Conservation (phyloP, 2,329 filamentous ascomycete species). For the Talaromyces islandicus region DNA sequence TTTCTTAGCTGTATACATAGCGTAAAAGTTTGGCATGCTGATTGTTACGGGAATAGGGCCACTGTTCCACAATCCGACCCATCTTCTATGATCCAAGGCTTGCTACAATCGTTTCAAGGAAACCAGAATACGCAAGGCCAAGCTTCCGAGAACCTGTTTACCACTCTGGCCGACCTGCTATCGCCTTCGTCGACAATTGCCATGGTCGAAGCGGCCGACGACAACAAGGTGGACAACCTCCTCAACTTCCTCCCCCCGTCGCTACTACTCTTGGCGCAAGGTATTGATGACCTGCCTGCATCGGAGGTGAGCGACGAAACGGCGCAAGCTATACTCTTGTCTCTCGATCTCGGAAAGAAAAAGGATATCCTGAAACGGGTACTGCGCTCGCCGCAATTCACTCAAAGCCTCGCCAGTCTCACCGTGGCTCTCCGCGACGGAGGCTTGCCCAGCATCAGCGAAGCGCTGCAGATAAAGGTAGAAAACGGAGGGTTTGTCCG, state of each 20-base stretch:
- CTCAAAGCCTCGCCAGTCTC: conserved; percentile 76
- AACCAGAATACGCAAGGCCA: conserved; percentile 42
- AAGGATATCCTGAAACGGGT: conserved; percentile 74
- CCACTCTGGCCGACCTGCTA: conserved; percentile 80
- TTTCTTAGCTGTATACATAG: conserved; percentile 4
- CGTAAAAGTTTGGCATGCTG: conserved; percentile 10
- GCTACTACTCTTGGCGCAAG: conserved; percentile 70
- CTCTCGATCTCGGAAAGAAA: conserved; percentile 70
- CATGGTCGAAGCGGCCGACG: conserved; percentile 62
- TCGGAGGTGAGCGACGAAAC: conserved; percentile 63
- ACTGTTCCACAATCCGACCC: conserved; percentile 61
- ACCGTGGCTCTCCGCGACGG: conserved; percentile 86
- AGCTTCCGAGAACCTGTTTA: conserved; percentile 61
- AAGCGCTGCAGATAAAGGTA: conserved; percentile 74
- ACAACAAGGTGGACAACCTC: conserved; percentile 63
- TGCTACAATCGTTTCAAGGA: conserved; percentile 73
- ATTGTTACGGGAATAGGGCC: conserved; percentile 44
- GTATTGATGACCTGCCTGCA: conserved; percentile 54
- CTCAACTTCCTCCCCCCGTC: conserved; percentile 72
- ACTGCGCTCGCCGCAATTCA: conserved; percentile 82
- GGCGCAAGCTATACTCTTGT: conserved; percentile 66
- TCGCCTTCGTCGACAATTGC: conserved; percentile 71
- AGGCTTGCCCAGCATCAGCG: conserved; percentile 80
- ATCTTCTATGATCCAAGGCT: conserved; percentile 74
- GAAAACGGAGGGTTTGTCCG: conserved; percentile 77